Percentiles rank a stretch among this genome's conserved stretches.
Conservation (phyloP, 495 filamentous ascomycete genomes). For the Trichoderma gamsii region DNA sequence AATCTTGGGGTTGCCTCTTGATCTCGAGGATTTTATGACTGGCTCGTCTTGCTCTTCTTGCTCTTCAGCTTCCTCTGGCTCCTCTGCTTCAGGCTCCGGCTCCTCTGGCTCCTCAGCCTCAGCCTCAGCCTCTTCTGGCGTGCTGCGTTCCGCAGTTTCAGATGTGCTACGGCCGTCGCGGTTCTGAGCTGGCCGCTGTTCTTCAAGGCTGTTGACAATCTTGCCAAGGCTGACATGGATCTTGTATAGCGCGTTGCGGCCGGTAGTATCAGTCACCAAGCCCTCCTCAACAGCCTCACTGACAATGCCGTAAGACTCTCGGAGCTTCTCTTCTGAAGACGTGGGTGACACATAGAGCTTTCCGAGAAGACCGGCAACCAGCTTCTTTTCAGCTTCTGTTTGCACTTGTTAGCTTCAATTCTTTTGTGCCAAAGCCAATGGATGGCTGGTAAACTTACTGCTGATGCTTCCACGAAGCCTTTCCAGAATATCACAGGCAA, state of each 20-base stretch:
- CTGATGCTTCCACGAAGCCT: slow-evolving; percentile 47
- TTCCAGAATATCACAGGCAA: slow-evolving; percentile 60
- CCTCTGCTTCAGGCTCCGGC: not conserved
- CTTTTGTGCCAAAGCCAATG: not conserved
- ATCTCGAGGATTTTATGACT: slow-evolving; percentile 12
- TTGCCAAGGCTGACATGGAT: slow-evolving; percentile 61
- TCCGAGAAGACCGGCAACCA: slow-evolving; percentile 65
- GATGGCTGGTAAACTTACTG: slow-evolving; percentile 43
- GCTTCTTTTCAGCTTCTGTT: slow-evolving; percentile 78
- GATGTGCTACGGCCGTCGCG: slow-evolving; percentile 15
- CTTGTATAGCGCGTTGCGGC: slow-evolving; percentile 72
- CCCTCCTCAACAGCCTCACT: slow-evolving; percentile 64
- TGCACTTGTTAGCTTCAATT: slow-evolving; percentile 30
- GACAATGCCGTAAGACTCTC: slow-evolving; percentile 49
- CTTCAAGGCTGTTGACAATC: slow-evolving; percentile 51
- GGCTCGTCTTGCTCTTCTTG: slow-evolving; percentile 27
- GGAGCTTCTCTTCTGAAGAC: slow-evolving; percentile 44
- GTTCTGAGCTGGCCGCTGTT: slow-evolving; percentile 25
- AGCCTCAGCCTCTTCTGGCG: slow-evolving; percentile 12
- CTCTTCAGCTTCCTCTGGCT: not conserved
- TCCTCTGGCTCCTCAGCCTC: not conserved
- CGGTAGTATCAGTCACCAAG: slow-evolving; percentile 61
- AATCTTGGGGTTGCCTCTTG: slow-evolving; percentile 26
- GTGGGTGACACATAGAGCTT: slow-evolving; percentile 74
- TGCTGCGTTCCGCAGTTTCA: slow-evolving; percentile 16